Base-by-base conservation (phyloP, 2,329 filamentous ascomycete species). In the Fusarium veterinarium region DNA sequence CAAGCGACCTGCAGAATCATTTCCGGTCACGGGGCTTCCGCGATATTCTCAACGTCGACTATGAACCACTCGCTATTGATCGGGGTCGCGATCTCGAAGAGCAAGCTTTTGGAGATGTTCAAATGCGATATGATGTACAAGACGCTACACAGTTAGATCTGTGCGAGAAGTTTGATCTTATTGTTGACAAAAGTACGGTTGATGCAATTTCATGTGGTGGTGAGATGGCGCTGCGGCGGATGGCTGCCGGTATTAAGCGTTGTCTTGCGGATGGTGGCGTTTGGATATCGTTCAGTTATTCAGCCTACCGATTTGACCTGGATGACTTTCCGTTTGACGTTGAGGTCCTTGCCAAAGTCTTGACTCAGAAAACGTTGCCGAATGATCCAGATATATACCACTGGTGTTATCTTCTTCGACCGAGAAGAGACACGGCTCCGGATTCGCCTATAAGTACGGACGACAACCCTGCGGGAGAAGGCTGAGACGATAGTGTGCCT, bases 251-350 rank as follows among this genome's bases (percentile, higher is more conserved):
- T 2, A 80, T 88, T 16, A 76, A 75, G 23, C 63, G 67, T 16
- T 80, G 76, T 57, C 76, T 87, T 19, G 76, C 76, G 2, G 76
- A 80, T 0, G 79, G 71, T 8, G 84, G 83, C 1, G 64, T 83
- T 19, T 88, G 86, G 86, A 76, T 88, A 16, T 86, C 84, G 6
- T 73, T 87, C 49, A 87, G 84, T 69, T 87, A 84, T 73, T 87
- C 86, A 3, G 76, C 77, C 1, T 72, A 42, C 5, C 80, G 86
- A 9, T 88, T 86, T 60, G 76, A 81, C 28, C 31, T 83, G 11
- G 76, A 78, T 5, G 61, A 75, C 1, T 51, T 86, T 44, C 83
- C 84, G 0, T 86, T 87, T 53, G 68, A 82, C 7, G 82, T 85
- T 10, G 74, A 83, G 37, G 80, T 85, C 1, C 69, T 87, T 13